phyloP scores from a whole-genome alignment of 495 filamentous ascomycete genomes.

The Aspergillus steynii region DNA sequence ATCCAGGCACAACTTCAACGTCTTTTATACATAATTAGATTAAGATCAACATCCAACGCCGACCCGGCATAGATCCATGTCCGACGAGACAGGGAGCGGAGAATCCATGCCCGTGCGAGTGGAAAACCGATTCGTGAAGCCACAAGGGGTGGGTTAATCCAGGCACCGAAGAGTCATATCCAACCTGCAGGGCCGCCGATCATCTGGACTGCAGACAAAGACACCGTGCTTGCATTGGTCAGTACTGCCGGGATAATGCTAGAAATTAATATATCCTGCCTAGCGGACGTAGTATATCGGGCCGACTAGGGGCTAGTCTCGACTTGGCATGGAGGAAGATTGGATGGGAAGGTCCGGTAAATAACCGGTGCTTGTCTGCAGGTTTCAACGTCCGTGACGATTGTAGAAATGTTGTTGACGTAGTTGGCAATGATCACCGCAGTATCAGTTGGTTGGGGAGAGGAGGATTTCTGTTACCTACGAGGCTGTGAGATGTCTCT shows the following conservation, averaged over 20 bases:
- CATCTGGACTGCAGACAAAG: background rate
- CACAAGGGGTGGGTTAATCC: background rate
- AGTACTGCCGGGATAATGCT: background rate
- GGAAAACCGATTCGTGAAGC: background rate
- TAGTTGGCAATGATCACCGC: background rate
- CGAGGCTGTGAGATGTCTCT: no score
- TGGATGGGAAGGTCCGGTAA: slow-evolving; percentile 12
- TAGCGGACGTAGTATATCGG: background rate
- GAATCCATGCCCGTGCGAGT: slow-evolving; percentile 1
- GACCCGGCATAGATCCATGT: background rate
- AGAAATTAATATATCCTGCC: background rate
- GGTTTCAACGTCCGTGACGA: background rate
- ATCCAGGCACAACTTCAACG: background rate
- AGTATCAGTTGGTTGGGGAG: no score
- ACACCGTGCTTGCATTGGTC: background rate
- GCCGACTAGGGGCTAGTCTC: background rate
- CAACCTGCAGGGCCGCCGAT: slow-evolving; percentile 1
- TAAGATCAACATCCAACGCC: background rate
- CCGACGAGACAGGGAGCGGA: slow-evolving; percentile 7
- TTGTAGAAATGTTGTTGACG: background rate
- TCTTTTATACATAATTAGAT: slow-evolving; percentile 5
- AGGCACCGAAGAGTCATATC: background rate
- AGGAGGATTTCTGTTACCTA: no score
- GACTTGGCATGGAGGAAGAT: slow-evolving; percentile 6
- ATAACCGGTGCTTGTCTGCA: background rate